Conservation (phyloP, 2,329 filamentous ascomycete genomes). For the Neofusicoccum kwambonambiense region DNA sequence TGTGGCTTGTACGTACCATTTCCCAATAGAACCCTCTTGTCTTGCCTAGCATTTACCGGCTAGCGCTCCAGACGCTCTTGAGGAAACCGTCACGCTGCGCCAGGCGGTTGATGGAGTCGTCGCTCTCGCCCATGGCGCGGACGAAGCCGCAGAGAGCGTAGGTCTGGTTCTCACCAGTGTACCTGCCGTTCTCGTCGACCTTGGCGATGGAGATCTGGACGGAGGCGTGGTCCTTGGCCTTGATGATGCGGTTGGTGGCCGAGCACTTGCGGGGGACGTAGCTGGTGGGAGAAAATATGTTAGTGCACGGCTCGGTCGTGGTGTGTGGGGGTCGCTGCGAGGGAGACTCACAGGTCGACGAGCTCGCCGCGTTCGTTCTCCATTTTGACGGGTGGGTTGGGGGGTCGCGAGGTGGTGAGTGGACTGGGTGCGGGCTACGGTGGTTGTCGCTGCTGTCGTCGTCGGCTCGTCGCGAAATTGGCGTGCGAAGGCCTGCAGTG, state of each 20-base stretch:
- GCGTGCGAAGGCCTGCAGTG: constrained; percentile 4
- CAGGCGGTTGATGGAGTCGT: constrained; percentile 94
- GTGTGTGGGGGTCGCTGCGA: not conserved
- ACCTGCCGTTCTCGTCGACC: constrained; percentile 98
- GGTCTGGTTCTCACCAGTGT: constrained; percentile 94
- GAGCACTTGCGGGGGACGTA: constrained; percentile 99
- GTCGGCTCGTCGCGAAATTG: constrained; percentile 17
- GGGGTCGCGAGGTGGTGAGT: not conserved
- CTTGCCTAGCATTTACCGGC: constrained; percentile 46
- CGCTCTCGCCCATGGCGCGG: constrained; percentile 94
- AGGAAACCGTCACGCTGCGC: constrained; percentile 93
- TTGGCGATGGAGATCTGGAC: constrained; percentile 97
- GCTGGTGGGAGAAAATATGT: constrained; percentile 48
- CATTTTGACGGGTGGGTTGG: constrained; percentile 62
- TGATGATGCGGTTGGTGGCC: constrained; percentile 99
- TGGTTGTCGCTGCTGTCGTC: constrained; percentile 17
- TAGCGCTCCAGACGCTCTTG: constrained; percentile 92
- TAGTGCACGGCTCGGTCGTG: not conserved
- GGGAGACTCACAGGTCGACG: constrained; percentile 79
- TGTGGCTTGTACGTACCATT: constrained; percentile 11
- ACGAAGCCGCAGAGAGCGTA: constrained; percentile 98
- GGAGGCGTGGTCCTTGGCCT: constrained; percentile 99
- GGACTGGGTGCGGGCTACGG: constrained; percentile 11
- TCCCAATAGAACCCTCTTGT: constrained; percentile 14
- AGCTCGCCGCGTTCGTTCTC: constrained; percentile 99